Evolutionary conservation across 1,284 basidiomycete genomes (phyloP).

Genomic region (Agaricales sp.): DNA sequence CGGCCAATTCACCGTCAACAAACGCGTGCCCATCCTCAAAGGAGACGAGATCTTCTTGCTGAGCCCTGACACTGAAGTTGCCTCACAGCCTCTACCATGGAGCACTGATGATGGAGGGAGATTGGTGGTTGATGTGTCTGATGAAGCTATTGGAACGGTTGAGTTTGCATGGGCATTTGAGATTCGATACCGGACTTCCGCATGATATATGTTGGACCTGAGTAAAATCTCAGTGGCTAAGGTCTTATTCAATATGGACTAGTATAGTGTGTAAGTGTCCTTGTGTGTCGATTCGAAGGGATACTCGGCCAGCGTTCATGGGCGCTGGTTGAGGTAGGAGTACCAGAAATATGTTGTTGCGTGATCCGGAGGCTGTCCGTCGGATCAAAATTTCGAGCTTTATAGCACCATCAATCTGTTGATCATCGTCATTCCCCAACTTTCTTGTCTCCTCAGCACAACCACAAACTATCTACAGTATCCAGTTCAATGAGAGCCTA

Average conservation of each 20-base stretch:
- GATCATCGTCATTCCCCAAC: not conserved
- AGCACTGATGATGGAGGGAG: not conserved
- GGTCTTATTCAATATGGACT: too few species aligned
- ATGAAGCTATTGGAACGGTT: not conserved
- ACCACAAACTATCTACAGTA: not conserved
- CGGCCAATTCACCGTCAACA: not conserved
- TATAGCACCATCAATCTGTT: too few species aligned
- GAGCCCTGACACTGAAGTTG: not conserved
- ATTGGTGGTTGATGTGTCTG: not conserved
- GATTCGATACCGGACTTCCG: not conserved
- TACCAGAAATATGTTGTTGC: too few species aligned
- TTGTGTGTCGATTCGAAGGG: too few species aligned
- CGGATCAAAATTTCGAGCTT: too few species aligned
- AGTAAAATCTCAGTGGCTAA: too few species aligned
- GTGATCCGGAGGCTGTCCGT: too few species aligned
- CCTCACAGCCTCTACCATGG: not conserved
- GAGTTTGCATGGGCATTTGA: not conserved
- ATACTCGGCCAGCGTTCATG: too few species aligned
- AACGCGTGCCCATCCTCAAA: not conserved
- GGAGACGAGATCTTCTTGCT: not conserved
- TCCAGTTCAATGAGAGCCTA: slow-evolving; percentile 57
- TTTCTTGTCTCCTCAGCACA: not conserved
- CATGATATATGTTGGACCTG: not conserved
- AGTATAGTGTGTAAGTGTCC: too few species aligned
- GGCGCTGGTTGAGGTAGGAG: too few species aligned